A percentile compares a stretch with the other conserved stretches of the same genome.
phyloP scores from a whole-genome alignment of 2,329 filamentous ascomycete genomes.

The Pyrenophora seminiperda region DNA sequence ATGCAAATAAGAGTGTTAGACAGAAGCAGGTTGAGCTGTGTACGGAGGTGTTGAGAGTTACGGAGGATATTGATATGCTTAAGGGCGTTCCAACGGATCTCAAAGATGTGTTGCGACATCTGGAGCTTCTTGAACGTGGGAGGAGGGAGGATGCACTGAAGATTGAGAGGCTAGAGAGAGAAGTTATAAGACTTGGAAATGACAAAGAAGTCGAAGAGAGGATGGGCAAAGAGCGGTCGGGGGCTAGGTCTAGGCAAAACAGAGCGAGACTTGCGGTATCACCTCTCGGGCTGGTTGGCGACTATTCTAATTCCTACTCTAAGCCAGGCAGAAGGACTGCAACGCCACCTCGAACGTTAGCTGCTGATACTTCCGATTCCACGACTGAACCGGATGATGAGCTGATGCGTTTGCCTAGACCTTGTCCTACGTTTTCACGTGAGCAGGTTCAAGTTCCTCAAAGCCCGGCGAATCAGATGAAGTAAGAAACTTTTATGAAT shows the following conservation, averaged over 20 bases:
- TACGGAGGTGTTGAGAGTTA: slow-evolving; percentile 11
- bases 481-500: neutral
- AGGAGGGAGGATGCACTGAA: slow-evolving; percentile 11
- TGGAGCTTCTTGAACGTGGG: slow-evolving; percentile 20
- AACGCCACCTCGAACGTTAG: neutral
- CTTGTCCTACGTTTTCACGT: no score
- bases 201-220: neutral
- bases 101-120: slow-evolving; percentile 9
- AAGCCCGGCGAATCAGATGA: neutral
- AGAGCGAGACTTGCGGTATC: no score
- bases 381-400: slow-evolving; percentile 19
- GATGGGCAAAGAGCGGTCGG: neutral
- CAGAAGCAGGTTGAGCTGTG: slow-evolving; percentile 27
- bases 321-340: neutral
- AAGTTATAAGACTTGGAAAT: slow-evolving; percentile 13
- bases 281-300: no score
- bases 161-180: slow-evolving; percentile 16
- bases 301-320: no score
- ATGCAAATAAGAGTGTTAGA: slow-evolving; percentile 22
- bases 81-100: slow-evolving; percentile 5
- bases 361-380: neutral
- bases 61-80: slow-evolving; percentile 15
- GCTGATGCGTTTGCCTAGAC: neutral
- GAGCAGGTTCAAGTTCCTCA: slow-evolving; percentile 9
- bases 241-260: neutral